Evolutionary conservation across 331 rosid genomes (phyloP), one percentile per base, ranked within the genome.

Genomic region (Malus hybrid): DNA sequence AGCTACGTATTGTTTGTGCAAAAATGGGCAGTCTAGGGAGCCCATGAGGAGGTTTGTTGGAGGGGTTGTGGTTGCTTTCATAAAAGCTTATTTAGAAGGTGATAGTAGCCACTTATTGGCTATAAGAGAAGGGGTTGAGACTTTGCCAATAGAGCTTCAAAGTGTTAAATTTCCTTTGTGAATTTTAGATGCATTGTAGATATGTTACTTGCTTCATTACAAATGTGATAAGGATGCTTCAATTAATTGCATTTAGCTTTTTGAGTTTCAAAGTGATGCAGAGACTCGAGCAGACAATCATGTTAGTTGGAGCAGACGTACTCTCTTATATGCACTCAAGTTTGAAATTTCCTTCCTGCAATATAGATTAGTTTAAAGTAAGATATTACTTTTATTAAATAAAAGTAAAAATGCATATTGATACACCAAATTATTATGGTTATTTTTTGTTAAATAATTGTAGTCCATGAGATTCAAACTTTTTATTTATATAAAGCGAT

Each of bases 1-100:
- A 74, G n/a, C 70, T 22, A 82, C 86, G 0, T 78, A 88, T 48
- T 91, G 89, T 82, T 12, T 87, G 57, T 92, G 99, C 83, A 87
- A 81, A 76, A 90, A 87, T 80, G 96, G 97, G 4, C 76, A 84
- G 56, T 83, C 93, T 10, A 87, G 97, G 73, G 88, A 85, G 48
- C 92, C 92, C n/a, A 94, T 94, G 99, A 90, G 99, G 82, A 86
- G 34, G 59, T 92, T 94, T 86, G 93, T 88, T 78, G 95, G 95
- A 16, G 98, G 98, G 42, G 74, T 74, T 78, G 75, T 85, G 8
- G 91, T 94, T 70, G 96, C 97, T 5, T 94, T 94, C 87, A 65
- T 94, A 85, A 88, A 85, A 74, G 95, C 89, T 78, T 83, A 84
- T 73, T 73, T 90, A 56, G 79, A 56, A 31, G 91, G 80, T 71